A percentile compares a stretch with the other conserved stretches of the same genome.
These are phyloP conservation scores for Fusarium napiforme DNA, from an alignment of 2,329 filamentous ascomycete genomes.

Conservation along the genomic window DNA sequence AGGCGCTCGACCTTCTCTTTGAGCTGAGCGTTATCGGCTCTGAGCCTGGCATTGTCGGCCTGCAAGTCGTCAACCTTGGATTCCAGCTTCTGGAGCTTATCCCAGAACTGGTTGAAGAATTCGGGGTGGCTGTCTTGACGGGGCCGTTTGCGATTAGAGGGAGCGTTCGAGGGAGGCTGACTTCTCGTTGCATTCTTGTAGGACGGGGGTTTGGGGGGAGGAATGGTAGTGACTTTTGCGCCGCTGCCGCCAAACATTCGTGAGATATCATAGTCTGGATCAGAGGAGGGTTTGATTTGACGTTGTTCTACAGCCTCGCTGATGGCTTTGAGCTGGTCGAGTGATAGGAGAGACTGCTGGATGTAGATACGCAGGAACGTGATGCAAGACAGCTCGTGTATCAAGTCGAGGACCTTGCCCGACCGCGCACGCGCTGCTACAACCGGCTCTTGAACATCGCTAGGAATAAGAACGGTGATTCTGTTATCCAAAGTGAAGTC, in stretches of 20 bases:
- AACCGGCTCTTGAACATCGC: constrained; percentile 1
- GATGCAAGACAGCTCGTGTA: background rate
- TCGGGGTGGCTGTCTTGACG: constrained; percentile 12
- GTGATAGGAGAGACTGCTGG: background rate
- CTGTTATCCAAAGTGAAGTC: background rate
- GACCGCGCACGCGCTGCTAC: constrained; percentile 4
- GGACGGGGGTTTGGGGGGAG: background rate
- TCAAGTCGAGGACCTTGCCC: constrained; percentile 5
- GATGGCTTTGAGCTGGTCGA: background rate
- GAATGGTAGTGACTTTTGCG: background rate
- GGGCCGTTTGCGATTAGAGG: constrained; percentile 1
- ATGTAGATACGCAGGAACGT: background rate
- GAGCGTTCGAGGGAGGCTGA: background rate
- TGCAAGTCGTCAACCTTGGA: constrained; percentile 6
- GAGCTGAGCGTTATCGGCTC: constrained; percentile 1
- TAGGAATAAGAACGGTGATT: constrained; percentile 9
- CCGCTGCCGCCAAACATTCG: constrained; percentile 2
- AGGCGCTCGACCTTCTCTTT: background rate
- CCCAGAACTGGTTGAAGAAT: background rate
- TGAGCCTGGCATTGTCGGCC: constrained; percentile 4
- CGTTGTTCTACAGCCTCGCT: background rate
- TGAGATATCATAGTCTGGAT: constrained; percentile 2
- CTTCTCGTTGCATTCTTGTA: background rate
- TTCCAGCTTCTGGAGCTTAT: constrained; percentile 17
- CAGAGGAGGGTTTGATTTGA: background rate